Conservation (phyloP, 208 protist species). For the Borovskyia barvae region DNA sequence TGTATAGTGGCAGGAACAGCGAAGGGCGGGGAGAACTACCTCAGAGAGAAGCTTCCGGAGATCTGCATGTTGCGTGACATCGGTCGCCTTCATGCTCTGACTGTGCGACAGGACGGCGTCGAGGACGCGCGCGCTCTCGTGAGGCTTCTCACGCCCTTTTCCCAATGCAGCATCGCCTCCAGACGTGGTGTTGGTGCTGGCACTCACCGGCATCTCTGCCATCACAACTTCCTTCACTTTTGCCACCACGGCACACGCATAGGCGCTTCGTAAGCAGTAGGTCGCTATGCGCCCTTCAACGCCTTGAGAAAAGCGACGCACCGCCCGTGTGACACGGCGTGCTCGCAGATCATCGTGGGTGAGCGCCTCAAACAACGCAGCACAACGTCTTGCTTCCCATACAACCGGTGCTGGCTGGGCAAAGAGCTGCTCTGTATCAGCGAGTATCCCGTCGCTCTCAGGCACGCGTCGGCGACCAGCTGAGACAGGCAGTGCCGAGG, state of each 20-base stretch:
- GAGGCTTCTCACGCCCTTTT: neutral
- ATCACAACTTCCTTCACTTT: conserved; percentile 6
- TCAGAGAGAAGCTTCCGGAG: conserved; percentile 43
- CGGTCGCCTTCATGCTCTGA: neutral
- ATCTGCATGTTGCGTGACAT: conserved; percentile 20
- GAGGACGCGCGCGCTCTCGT: neutral
- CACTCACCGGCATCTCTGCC: too few species aligned
- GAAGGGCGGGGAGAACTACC: conserved; percentile 62
- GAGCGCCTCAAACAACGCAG: conserved; percentile 11
- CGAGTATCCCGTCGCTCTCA: conserved; percentile 8
- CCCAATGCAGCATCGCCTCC: too few species aligned
- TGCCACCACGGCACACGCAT: too few species aligned
- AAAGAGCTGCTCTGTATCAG: conserved; percentile 11
- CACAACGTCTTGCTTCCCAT: conserved; percentile 22
- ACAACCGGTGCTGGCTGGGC: conserved; percentile 14
- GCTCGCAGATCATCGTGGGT: conserved; percentile 12
- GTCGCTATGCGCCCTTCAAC: conserved; percentile 21
- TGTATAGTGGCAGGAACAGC: conserved; percentile 47
- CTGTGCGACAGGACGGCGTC: conserved; percentile 20
- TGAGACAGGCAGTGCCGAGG: neutral
- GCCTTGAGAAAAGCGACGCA: conserved; percentile 10
- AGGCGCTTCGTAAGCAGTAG: conserved; percentile 26
- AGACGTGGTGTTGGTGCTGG: neutral
- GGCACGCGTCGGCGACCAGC: conserved; percentile 3
- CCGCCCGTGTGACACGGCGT: conserved; percentile 7